Conservation (phyloP, 2,329 filamentous ascomycete genomes). For the Beauveria brongniartii region DNA sequence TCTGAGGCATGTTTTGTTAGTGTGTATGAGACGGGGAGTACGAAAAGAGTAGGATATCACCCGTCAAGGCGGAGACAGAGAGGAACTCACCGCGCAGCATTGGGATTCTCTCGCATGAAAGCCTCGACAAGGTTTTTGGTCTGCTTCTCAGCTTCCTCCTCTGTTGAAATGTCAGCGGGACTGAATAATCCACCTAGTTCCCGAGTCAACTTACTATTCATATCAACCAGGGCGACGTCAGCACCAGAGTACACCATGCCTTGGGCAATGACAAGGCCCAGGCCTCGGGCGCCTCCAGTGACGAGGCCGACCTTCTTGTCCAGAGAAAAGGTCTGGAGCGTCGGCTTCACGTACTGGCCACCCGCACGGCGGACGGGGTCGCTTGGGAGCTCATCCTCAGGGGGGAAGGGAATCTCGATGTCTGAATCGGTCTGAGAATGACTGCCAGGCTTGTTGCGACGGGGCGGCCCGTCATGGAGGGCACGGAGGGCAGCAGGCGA, state of each 20-base stretch:
- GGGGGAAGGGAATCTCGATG: constrained; percentile 71
- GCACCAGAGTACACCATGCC: constrained; percentile 82
- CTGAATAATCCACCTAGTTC: not conserved
- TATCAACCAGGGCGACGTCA: constrained; percentile 83
- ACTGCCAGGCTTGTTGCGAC: constrained; percentile 45
- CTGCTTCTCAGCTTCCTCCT: constrained; percentile 75
- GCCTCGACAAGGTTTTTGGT: constrained; percentile 64
- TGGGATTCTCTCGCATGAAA: constrained; percentile 74
- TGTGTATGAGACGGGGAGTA: not conserved
- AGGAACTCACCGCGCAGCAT: constrained; percentile 51
- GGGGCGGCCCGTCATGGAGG: constrained; percentile 26
- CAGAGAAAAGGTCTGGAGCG: constrained; percentile 77
- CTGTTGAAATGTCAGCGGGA: constrained; percentile 40
- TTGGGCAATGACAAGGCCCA: constrained; percentile 89
- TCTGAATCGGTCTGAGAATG: constrained; percentile 74
- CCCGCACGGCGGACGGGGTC: constrained; percentile 67
- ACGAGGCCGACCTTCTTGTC: constrained; percentile 77
- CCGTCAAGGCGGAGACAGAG: too few species aligned
- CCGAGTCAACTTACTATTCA: constrained; percentile 62
- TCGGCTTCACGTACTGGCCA: constrained; percentile 76
- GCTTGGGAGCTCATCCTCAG: constrained; percentile 63
- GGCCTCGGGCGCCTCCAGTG: constrained; percentile 80
- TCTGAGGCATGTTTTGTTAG: constrained; percentile 31
- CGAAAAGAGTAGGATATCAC: not conserved
- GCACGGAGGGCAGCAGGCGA: constrained; percentile 20